Evolutionary conservation across 2,329 filamentous ascomycete genomes (phyloP), one percentile per base, ranked within the genome.

Genomic region (Zarea fungicola): DNA sequence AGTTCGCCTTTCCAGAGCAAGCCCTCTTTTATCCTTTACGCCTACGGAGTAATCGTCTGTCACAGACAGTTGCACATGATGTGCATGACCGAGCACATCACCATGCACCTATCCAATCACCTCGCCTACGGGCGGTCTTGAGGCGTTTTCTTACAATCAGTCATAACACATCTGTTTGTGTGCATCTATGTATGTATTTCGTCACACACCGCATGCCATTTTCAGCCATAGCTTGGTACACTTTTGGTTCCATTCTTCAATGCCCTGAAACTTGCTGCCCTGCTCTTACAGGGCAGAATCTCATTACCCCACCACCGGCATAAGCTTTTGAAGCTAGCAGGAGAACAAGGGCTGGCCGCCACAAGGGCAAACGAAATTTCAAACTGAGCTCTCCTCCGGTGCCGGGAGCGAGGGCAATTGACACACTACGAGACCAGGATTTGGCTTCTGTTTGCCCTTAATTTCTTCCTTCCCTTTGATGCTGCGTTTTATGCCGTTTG

Each of bases 21-120:
- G n/a, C n/a, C n/a, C n/a, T n/a, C n/a, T n/a, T n/a, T n/a, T n/a
- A n/a, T n/a, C n/a, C n/a, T n/a, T n/a, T n/a, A n/a, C n/a, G n/a
- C n/a, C n/a, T n/a, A n/a, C n/a, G n/a, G n/a, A n/a, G n/a, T n/a
- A n/a, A n/a, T n/a, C 25, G 25, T n/a, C 25, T 16, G 26, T 34
- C 37, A 34, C 21, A 16, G 13, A 26, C 37, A 26, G 37, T 48
- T 31, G 36, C 36, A 48, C 28, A 48, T 34, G 16, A 34, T 48
- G 45, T 37, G 42, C 37, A 48, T 48, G 36, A 41, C 45, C 21
- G 25, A 40, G 45, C 29, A 48, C 37, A 41, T 48, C 45, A 48
- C 32, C 21, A 16, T 26, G 31, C 42, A 25, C 29, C 42, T 37
- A 19, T n/a, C 44, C 44, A 47, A 47, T 47, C 44, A 48, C 16